A percentile compares a stretch with the other conserved stretches of the same genome.
Conservation (phyloP, 805 yeast genomes). For the Spathaspora arborariae region DNA sequence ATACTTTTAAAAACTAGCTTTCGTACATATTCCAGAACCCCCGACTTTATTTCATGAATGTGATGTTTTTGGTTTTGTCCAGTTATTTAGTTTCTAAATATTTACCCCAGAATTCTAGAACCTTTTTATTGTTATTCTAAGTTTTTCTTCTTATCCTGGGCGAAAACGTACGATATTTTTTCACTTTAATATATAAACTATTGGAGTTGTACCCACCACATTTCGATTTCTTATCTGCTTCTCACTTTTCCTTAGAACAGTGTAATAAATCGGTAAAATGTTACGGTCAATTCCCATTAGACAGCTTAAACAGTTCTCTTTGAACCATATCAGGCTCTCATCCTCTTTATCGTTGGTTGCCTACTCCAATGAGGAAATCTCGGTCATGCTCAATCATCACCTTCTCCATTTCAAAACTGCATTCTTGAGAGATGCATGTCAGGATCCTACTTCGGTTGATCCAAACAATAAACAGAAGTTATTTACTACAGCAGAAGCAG, state of each 20-base stretch:
- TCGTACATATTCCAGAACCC: too few species aligned
- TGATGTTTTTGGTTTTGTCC: too few species aligned
- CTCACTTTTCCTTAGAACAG: background rate
- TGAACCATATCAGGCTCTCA: conserved; percentile 1
- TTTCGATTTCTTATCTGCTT: background rate
- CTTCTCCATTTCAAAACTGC: conserved; percentile 42
- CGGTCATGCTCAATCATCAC: conserved; percentile 18
- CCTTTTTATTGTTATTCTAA: background rate
- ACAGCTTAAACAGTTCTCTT: background rate
- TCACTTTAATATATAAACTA: background rate
- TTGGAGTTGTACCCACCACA: too few species aligned
- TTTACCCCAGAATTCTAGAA: background rate
- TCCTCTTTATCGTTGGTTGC: background rate
- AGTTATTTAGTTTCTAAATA: background rate
- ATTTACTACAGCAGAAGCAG: conserved; percentile 55
- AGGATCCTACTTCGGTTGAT: conserved; percentile 47
- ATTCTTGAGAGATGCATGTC: conserved; percentile 66
- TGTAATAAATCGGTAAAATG: background rate
- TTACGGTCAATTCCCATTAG: background rate
- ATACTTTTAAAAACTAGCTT: too few species aligned
- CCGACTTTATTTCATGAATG: too few species aligned
- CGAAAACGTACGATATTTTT: background rate
- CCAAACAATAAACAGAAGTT: conserved; percentile 54
- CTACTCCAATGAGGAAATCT: conserved; percentile 19
- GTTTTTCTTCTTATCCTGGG: background rate